These are phyloP conservation scores for Candolleomyces aberdarensis DNA, from an alignment of 768 basidiomycete genomes.

Conservation along the genomic window DNA sequence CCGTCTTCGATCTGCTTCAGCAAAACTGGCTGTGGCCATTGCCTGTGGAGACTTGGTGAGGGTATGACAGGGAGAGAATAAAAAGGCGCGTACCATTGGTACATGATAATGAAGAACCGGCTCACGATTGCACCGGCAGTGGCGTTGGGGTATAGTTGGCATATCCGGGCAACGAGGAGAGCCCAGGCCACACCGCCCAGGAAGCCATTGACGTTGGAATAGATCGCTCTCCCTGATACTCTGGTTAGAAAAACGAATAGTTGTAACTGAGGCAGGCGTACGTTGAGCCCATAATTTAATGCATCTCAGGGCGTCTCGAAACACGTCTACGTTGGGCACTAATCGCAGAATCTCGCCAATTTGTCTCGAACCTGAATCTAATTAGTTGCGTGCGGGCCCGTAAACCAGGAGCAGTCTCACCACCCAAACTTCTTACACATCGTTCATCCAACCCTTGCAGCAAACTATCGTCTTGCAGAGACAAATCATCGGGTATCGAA, in stretches of 20 bases:
- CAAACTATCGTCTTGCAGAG: constrained; percentile 87
- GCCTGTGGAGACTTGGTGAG: constrained; percentile 45
- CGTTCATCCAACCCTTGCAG: constrained; percentile 91
- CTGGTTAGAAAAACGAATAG: neutral
- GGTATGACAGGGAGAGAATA: neutral
- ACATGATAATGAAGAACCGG: constrained; percentile 97
- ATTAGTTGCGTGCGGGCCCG: constrained; percentile 8
- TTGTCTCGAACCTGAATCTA: constrained; percentile 77
- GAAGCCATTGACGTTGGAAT: constrained; percentile 97
- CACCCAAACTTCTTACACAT: constrained; percentile 92
- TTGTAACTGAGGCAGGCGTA: constrained; percentile 35
- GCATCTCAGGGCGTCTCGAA: constrained; percentile 90
- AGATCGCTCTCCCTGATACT: constrained; percentile 82
- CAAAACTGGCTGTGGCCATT: constrained; percentile 98
- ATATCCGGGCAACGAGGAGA: constrained; percentile 97
- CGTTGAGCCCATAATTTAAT: constrained; percentile 98
- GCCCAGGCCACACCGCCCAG: constrained; percentile 99
- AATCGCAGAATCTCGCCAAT: constrained; percentile 94
- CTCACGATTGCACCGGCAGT: constrained; percentile 94
- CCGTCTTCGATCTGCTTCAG: constrained; percentile 97
- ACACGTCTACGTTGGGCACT: constrained; percentile 91
- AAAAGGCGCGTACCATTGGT: constrained; percentile 74
- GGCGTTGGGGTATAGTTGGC: constrained; percentile 95
- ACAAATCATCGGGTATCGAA: constrained; percentile 88
- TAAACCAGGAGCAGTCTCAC: constrained; percentile 33